Percentiles rank a stretch among this genome's conserved stretches.
Conservation (phyloP, 2,329 filamentous ascomycete species). For the Diaporthe eres region DNA sequence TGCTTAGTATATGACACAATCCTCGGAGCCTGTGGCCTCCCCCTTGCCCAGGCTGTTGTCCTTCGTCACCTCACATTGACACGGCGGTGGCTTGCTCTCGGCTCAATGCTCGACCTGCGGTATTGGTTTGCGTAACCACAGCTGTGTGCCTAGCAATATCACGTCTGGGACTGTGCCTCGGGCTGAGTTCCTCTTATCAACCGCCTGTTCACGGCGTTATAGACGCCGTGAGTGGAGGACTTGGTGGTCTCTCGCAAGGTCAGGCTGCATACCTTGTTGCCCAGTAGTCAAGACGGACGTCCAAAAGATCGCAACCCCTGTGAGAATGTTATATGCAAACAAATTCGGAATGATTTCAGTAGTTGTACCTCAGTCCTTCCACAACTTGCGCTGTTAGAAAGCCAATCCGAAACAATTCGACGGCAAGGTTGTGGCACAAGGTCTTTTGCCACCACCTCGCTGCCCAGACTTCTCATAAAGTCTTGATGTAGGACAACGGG, state of each 20-base stretch:
- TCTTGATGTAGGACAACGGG: conserved; percentile 2
- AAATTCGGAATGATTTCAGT: not conserved
- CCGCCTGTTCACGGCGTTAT: not conserved
- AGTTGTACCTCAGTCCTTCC: not conserved
- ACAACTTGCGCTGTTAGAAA: not conserved
- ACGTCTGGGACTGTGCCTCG: not conserved
- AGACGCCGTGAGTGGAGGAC: not conserved
- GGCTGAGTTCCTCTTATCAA: too few species aligned
- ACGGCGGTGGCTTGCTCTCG: not conserved
- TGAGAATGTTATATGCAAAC: not conserved
- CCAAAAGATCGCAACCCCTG: not conserved
- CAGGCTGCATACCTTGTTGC: too few species aligned
- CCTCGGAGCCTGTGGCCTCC: not conserved
- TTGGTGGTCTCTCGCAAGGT: not conserved
- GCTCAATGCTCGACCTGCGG: not conserved
- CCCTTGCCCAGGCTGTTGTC: not conserved
- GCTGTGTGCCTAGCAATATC: not conserved
- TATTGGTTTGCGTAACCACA: not conserved
- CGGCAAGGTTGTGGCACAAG: not conserved
- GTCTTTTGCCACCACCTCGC: not conserved
- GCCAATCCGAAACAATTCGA: too few species aligned
- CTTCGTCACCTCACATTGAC: not conserved
- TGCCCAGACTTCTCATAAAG: too few species aligned
- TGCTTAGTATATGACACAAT: not conserved
- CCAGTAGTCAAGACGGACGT: too few species aligned